phyloP scores from a whole-genome alignment of 352 stramenopile species.

The Hyaloperonospora brassicae region DNA sequence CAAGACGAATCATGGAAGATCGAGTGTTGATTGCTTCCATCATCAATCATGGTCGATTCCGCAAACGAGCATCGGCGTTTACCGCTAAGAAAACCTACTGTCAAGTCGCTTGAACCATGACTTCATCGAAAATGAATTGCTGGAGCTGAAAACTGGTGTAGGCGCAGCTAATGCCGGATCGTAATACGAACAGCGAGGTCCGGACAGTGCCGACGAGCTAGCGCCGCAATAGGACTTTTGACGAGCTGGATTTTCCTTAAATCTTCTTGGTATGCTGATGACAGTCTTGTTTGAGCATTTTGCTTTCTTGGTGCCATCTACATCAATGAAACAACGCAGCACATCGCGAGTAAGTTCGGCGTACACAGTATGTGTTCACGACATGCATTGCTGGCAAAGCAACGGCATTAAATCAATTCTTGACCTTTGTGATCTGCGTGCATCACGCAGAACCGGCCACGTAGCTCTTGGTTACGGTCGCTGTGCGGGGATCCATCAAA shows the following conservation, averaged over 20 bases:
- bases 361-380: background rate
- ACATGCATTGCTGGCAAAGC: background rate
- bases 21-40: too few relatives aligned
- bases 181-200: background rate
- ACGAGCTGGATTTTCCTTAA: conserved; percentile 2
- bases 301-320: conserved; percentile 8
- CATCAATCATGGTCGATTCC: too few relatives aligned
- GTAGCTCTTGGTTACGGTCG: conserved; percentile 1
- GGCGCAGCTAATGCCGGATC: conserved; percentile 8
- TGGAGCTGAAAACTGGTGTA: conserved; percentile 29
- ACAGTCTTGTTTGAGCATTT: conserved; percentile 13
- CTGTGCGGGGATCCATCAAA: background rate
- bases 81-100: conserved; percentile 9
- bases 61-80: background rate
- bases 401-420: background rate
- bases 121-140: conserved; percentile 32
- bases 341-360: conserved; percentile 2
- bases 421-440: conserved; percentile 27
- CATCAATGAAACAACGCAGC: conserved; percentile 5
- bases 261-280: conserved; percentile 22
- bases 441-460: conserved; percentile 29
- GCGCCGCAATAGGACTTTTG: background rate
- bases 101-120: conserved; percentile 26
- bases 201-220: conserved; percentile 6
- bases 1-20: too few relatives aligned